phyloP scores from a whole-genome alignment of 2,329 filamentous ascomycete genomes.

The Penicillium sp. region DNA sequence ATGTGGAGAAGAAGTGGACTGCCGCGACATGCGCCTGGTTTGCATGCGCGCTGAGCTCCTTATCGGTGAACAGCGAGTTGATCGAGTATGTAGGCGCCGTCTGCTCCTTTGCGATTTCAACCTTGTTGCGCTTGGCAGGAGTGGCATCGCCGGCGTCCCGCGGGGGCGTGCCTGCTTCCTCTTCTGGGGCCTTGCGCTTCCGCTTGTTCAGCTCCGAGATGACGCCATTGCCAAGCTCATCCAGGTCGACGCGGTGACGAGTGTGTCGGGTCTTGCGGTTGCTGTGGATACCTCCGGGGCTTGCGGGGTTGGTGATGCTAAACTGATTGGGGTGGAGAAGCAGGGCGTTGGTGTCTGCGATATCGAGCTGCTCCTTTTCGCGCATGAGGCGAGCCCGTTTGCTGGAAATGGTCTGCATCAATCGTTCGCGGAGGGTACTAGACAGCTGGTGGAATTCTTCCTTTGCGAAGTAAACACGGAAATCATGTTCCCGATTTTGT shows the following conservation, averaged over 20 bases:
- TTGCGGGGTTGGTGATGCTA: constrained; percentile 64
- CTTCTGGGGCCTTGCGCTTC: constrained; percentile 61
- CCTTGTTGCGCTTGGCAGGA: constrained; percentile 55
- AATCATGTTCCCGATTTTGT: constrained; percentile 58
- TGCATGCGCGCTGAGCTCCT: constrained; percentile 63
- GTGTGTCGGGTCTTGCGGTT: constrained; percentile 65
- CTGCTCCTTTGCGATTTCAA: constrained; percentile 57
- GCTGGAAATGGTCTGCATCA: constrained; percentile 59
- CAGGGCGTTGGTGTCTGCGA: constrained; percentile 66
- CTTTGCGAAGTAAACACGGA: constrained; percentile 62
- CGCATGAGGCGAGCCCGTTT: constrained; percentile 60
- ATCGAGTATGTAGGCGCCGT: constrained; percentile 62
- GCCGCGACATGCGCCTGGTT: constrained; percentile 63
- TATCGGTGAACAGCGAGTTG: constrained; percentile 66
- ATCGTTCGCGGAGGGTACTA: constrained; percentile 61
- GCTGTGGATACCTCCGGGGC: constrained; percentile 60
- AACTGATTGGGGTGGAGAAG: constrained; percentile 67
- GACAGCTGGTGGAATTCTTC: constrained; percentile 63
- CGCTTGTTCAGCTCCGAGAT: constrained; percentile 53
- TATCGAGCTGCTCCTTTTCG: constrained; percentile 68
- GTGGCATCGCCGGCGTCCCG: constrained; percentile 50
- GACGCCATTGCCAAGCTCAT: constrained; percentile 53
- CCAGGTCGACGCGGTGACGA: constrained; percentile 57
- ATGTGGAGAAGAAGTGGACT: constrained; percentile 59
- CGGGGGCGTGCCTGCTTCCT: constrained; percentile 60